Evolutionary conservation across 352 stramenopile genomes (phyloP).

Genomic region (Pythium phragmitis): DNA sequence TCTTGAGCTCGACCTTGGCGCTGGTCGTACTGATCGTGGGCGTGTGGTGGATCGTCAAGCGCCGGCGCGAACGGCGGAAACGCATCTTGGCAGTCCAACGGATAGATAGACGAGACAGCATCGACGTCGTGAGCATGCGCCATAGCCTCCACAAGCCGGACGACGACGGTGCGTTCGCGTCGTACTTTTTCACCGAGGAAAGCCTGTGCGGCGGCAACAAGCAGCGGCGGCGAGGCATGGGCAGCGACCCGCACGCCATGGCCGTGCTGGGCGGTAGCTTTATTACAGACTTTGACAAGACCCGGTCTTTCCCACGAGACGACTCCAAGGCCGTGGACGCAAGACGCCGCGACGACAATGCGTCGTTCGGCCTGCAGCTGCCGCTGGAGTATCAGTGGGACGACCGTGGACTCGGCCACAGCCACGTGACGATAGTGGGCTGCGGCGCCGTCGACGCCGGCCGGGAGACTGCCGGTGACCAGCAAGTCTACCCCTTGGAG

Average conservation of each 20-base stretch:
- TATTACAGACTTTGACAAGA: slow-evolving; percentile 16
- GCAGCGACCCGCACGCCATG: slow-evolving; percentile 12
- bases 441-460: slow-evolving; percentile 15
- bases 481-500: background rate
- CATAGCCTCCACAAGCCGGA: background rate
- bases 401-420: background rate
- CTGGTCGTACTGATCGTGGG: slow-evolving; percentile 8
- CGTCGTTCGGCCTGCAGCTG: slow-evolving; percentile 1
- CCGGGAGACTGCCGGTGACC: background rate
- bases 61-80: slow-evolving; percentile 4
- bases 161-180: slow-evolving; percentile 10
- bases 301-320: slow-evolving; percentile 6
- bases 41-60: slow-evolving; percentile 14
- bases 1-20: slow-evolving; percentile 9
- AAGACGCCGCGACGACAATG: background rate
- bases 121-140: background rate
- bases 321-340: background rate
- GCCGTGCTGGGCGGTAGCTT: slow-evolving; percentile 14
- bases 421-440: background rate
- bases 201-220: background rate
- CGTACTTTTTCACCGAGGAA: slow-evolving; percentile 29
- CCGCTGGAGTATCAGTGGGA: background rate
- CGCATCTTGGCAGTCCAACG: no score
- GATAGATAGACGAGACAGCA: background rate
- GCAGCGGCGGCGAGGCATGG: slow-evolving; percentile 13